Evolutionary conservation across 192 early-diverging fungal genomes (phyloP), one percentile per base, ranked within the genome.

Genomic region (Cladochytrium replicatum): DNA sequence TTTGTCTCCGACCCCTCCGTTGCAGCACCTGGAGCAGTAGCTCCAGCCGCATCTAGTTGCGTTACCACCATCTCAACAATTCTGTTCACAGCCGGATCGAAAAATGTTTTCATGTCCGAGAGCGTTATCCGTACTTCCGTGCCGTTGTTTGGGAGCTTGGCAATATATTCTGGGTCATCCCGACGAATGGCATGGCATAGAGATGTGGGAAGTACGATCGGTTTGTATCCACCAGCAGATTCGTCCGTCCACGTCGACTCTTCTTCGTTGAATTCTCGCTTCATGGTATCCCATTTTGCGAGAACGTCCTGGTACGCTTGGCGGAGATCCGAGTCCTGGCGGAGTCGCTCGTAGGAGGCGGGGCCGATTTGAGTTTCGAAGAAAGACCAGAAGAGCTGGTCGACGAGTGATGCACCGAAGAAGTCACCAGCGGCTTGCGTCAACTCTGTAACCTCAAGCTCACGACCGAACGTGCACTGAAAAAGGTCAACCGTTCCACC

Each of bases 401-500:
- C 46, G n/a, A 48, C 46, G n/a, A 48, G 32, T 29, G 46, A 48
- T 1, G 46, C 46, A 9, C 46, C 46, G 17, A 48, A 25, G 4
- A 48, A n/a, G n/a, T n/a, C n/a, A n/a, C n/a, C n/a, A n/a, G n/a
- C n/a, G n/a, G n/a, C n/a, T n/a, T n/a, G n/a, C n/a, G n/a, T n/a
- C n/a, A 48, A 23, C 17, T 48, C 46, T 21, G 21, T 22, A 5
- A 48, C 2, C 7, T 34, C 21, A 7, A 21, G 9, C 29, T 7
- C 13, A 8, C 26, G 8, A 4, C 28, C 29, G 19, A 48, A 8
- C 2, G 46, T 48, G 46, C 46, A 48, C 13, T 48, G 46, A 15
- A 48, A 48, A 21, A 34, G 2, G 34, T 48, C 46, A 25, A 48
- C 46, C 4, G 46, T 48, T 9, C 46, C 46, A 29, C 46, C 46